These are phyloP conservation scores for Periconia digitata DNA, from an alignment of 2,329 filamentous ascomycete genomes.

Conservation along the genomic window DNA sequence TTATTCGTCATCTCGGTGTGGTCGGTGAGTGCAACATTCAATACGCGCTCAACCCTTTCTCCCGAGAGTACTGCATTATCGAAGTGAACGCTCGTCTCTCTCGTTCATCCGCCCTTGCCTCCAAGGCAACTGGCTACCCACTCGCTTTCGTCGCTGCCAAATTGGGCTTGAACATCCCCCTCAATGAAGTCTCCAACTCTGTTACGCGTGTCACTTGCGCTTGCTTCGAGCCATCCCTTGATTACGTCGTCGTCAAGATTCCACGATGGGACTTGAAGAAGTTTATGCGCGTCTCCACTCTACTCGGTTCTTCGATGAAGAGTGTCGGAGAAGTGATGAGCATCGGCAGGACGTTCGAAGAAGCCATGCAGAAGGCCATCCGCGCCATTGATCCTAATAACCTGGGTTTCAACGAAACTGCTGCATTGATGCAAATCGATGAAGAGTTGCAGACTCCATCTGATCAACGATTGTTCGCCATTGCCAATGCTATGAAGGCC, in stretches of 20 bases:
- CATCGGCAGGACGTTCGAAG: slow-evolving; percentile 94
- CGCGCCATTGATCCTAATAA: slow-evolving; percentile 94
- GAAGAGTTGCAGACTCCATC: slow-evolving; percentile 96
- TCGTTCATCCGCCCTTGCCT: slow-evolving; percentile 90
- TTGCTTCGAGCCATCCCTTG: slow-evolving; percentile 96
- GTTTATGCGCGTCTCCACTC: slow-evolving; percentile 93
- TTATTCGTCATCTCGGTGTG: slow-evolving; percentile 94
- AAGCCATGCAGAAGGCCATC: slow-evolving; percentile 98
- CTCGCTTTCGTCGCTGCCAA: slow-evolving; percentile 96
- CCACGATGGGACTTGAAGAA: slow-evolving; percentile 99
- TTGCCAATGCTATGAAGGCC: slow-evolving; percentile 94
- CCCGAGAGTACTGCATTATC: slow-evolving; percentile 96
- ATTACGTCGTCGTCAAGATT: slow-evolving; percentile 99
- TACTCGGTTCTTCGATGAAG: slow-evolving; percentile 98
- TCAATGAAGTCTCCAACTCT: slow-evolving; percentile 95
- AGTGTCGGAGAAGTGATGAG: slow-evolving; percentile 99
- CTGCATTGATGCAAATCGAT: slow-evolving; percentile 85
- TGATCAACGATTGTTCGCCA: slow-evolving; percentile 94
- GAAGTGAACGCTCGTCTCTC: slow-evolving; percentile 98
- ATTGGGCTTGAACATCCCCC: slow-evolving; percentile 87
- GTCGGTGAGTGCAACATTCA: slow-evolving; percentile 99
- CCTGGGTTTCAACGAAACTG: slow-evolving; percentile 88
- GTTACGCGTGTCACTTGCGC: slow-evolving; percentile 95
- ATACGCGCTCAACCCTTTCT: slow-evolving; percentile 94
- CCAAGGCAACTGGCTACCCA: slow-evolving; percentile 95